Conservation (phyloP, 345 rosid genomes). For the Gossypium sturtianum region DNA sequence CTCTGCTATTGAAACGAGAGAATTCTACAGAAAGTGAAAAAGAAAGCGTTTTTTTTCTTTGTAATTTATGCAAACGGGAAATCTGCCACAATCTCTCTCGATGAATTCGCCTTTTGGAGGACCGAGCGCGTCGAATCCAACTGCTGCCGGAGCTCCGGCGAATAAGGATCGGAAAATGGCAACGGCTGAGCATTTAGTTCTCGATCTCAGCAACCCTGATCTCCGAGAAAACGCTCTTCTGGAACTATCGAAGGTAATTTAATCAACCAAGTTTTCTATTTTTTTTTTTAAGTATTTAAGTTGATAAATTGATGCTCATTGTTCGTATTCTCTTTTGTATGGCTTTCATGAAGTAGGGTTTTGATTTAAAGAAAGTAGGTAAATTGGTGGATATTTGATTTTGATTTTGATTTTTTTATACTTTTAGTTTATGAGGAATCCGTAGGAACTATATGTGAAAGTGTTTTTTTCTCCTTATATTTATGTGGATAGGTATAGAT, state of each 20-base stretch:
- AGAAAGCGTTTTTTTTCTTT: neutral
- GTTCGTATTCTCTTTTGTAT: neutral
- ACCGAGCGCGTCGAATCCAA: constrained; percentile 27
- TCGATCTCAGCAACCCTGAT: constrained; percentile 89
- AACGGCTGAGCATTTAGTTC: constrained; percentile 84
- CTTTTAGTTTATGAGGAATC: neutral
- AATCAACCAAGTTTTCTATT: neutral
- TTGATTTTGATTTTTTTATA: neutral
- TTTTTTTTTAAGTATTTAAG: neutral
- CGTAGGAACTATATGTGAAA: neutral
- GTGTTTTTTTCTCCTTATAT: neutral
- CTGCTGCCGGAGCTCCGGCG: constrained; percentile 37
- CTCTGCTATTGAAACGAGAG: neutral
- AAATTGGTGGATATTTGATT: neutral
- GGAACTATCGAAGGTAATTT: constrained; percentile 40
- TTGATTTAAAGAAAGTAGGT: neutral
- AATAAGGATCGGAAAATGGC: constrained; percentile 88
- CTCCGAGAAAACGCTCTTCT: constrained; percentile 75
- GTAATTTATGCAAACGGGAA: constrained; percentile 41
- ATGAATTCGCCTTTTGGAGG: constrained; percentile 58
- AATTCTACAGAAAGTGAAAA: neutral
- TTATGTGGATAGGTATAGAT: neutral
- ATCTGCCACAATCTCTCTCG: constrained; percentile 65
- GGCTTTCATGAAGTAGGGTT: constrained; percentile 2
- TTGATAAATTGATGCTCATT: neutral